Percentiles rank a stretch among this genome's conserved stretches.
Conservation (phyloP, 73 alveolate genomes). For the Paramecium bursaria region DNA sequence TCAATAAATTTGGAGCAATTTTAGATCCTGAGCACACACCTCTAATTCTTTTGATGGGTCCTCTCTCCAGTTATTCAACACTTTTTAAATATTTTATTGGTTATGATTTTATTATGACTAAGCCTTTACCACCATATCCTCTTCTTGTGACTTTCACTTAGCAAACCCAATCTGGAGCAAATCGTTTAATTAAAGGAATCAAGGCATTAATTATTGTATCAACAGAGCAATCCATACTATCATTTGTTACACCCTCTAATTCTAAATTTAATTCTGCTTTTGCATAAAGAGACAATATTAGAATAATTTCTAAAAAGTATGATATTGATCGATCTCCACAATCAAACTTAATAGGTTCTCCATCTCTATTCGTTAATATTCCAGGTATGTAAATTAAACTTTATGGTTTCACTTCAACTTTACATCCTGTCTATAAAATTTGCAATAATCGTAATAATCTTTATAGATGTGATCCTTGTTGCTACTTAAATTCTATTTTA, state of each 20-base stretch:
- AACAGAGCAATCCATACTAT: constrained; percentile 82
- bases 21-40: constrained; percentile 91
- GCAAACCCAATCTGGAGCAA: constrained; percentile 85
- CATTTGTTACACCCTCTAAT: constrained; percentile 90
- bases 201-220: constrained; percentile 72
- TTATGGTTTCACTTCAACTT: constrained; percentile 42
- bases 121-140: constrained; percentile 86
- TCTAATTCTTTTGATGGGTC: constrained; percentile 90
- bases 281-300: constrained; percentile 89
- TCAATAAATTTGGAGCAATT: constrained; percentile 82
- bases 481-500: constrained; percentile 20
- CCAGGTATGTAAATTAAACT: constrained; percentile 74
- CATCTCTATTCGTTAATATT: constrained; percentile 73
- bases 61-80: constrained; percentile 86
- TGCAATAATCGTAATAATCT: constrained; percentile 50
- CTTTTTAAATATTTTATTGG: constrained; percentile 83
- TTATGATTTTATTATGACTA: constrained; percentile 77
- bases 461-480: constrained; percentile 24
- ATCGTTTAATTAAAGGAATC: constrained; percentile 78
- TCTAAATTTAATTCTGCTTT: constrained; percentile 81
- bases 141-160: constrained; percentile 83
- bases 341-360: constrained; percentile 60
- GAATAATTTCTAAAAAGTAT: constrained; percentile 86
- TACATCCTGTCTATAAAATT: constrained; percentile 52
- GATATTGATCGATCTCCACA: constrained; percentile 89